These are phyloP conservation scores for Phialophora expanda DNA, from an alignment of 2,329 filamentous ascomycete genomes.

Conservation along the genomic window DNA sequence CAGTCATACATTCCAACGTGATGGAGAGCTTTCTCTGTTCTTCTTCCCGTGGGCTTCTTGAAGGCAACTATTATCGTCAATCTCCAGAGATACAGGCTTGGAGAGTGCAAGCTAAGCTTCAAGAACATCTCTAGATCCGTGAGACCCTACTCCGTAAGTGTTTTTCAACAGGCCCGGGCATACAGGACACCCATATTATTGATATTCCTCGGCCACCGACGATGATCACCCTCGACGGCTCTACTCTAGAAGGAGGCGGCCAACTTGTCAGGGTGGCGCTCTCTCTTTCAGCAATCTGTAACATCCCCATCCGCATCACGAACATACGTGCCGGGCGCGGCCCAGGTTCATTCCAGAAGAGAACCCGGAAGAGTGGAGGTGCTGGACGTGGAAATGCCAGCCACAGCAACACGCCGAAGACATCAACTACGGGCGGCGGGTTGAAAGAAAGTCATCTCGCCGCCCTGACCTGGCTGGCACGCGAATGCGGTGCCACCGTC, in stretches of 20 bases:
- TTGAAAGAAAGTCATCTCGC: constrained; percentile 64
- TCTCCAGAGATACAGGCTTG: too few relatives aligned
- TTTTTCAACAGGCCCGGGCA: too few relatives aligned
- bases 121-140: too few relatives aligned
- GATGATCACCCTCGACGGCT: constrained; percentile 57
- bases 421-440: constrained; percentile 51
- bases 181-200: too few relatives aligned
- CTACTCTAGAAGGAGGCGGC: constrained; percentile 66
- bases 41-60: background rate
- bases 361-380: background rate
- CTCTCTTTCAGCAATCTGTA: constrained; percentile 60
- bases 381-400: constrained; percentile 4
- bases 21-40: background rate
- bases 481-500: constrained; percentile 54
- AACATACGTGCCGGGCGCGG: constrained; percentile 60
- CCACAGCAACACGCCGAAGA: constrained; percentile 16
- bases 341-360: constrained; percentile 3
- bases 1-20: background rate
- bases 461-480: constrained; percentile 59
- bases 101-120: too few relatives aligned
- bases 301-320: constrained; percentile 56
- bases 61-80: background rate
- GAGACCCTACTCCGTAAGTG: too few relatives aligned
- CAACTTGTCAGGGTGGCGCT: constrained; percentile 65
- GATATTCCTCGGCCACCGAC: background rate